phyloP scores from a whole-genome alignment of 202 grass and related monocot species.

The Brachypodium distachyon region DNA sequence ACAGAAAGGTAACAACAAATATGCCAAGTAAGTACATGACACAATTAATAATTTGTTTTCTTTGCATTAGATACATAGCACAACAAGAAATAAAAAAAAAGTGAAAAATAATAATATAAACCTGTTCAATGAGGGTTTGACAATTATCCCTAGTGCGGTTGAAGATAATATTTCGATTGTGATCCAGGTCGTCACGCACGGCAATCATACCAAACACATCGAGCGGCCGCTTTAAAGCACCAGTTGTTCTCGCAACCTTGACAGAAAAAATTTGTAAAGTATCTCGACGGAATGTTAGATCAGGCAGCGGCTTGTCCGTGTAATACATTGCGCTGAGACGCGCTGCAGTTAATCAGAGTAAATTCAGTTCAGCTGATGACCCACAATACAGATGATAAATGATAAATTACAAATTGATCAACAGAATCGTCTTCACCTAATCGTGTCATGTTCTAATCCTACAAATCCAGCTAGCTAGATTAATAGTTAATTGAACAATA shows the following conservation, averaged over 20 bases:
- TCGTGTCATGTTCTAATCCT: too few relatives aligned
- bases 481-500: too few relatives aligned
- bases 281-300: background rate
- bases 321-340: background rate
- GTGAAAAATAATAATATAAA: background rate
- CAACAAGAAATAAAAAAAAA: background rate
- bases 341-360: background rate
- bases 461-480: too few relatives aligned
- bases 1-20: background rate
- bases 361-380: background rate
- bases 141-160: background rate
- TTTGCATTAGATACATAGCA: background rate
- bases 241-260: background rate
- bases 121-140: background rate
- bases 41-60: too few relatives aligned
- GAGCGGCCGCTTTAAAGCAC: background rate
- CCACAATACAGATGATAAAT: too few relatives aligned
- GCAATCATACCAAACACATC: background rate
- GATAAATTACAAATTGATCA: too few relatives aligned
- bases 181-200: background rate
- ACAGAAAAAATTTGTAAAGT: background rate
- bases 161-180: background rate
- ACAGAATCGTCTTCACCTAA: too few relatives aligned
- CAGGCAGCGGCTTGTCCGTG: background rate
- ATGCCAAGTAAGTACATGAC: too few relatives aligned